Conservation (phyloP, 1,284 basidiomycete species). For the Athelia psychrophila region DNA sequence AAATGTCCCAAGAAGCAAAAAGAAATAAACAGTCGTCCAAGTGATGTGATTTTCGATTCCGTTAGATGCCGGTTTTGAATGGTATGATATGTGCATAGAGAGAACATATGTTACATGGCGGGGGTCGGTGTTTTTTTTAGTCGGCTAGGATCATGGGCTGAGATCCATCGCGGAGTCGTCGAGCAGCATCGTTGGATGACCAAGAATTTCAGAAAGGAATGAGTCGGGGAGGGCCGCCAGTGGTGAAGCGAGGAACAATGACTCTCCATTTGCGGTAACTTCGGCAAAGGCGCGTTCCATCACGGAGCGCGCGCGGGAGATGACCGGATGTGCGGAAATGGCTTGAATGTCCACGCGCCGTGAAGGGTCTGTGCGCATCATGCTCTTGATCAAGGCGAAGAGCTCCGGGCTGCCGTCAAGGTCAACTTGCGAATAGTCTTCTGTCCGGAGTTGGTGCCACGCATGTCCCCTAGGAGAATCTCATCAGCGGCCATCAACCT, state of each 20-base stretch:
- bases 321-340: slow-evolving; percentile 64
- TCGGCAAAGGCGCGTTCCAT: slow-evolving; percentile 56
- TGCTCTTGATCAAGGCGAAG: slow-evolving; percentile 66
- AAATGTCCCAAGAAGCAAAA: slow-evolving; percentile 28
- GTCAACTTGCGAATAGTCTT: slow-evolving; percentile 92
- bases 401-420: slow-evolving; percentile 73
- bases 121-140: slow-evolving; percentile 11
- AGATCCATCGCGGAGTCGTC: slow-evolving; percentile 42
- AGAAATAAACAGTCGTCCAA: slow-evolving; percentile 3
- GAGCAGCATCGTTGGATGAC: slow-evolving; percentile 18
- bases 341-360: slow-evolving; percentile 57
- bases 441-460: slow-evolving; percentile 91
- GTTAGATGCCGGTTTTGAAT: slow-evolving; percentile 6
- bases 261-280: slow-evolving; percentile 36
- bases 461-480: slow-evolving; percentile 66
- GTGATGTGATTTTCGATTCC: slow-evolving; percentile 7
- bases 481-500: slow-evolving; percentile 20
- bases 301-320: slow-evolving; percentile 60
- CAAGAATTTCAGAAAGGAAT: slow-evolving; percentile 65
- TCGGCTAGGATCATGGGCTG: slow-evolving; percentile 21
- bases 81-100: slow-evolving; percentile 1
- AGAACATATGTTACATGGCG: not conserved
- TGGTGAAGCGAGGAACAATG: slow-evolving; percentile 63
- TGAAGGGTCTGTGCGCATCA: slow-evolving; percentile 76
- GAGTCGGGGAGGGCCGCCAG: slow-evolving; percentile 53